Percentiles rank a stretch among this genome's conserved stretches.
These are phyloP conservation scores for Byssothecium circinans DNA, from an alignment of 2,329 filamentous ascomycete species.

Conservation along the genomic window DNA sequence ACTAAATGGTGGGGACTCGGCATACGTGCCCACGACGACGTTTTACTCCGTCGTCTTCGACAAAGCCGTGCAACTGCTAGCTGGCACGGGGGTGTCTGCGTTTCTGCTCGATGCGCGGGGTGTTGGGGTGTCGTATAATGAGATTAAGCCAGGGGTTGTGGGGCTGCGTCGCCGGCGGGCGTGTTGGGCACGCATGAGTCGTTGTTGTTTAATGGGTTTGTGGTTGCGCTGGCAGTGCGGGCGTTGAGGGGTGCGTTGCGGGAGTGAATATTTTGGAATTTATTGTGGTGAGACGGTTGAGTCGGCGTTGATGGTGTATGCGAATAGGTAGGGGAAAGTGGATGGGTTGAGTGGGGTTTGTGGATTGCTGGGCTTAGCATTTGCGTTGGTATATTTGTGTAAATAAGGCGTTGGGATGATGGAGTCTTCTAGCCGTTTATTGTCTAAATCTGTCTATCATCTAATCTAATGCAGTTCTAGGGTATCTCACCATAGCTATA, in stretches of 20 bases:
- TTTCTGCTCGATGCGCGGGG: constrained; percentile 46
- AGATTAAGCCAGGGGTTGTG: constrained; percentile 52
- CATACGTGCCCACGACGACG: constrained; percentile 56
- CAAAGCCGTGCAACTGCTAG: constrained; percentile 57
- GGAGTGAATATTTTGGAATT: constrained; percentile 45
- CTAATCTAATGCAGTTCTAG: not conserved
- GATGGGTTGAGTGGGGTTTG: too few relatives aligned
- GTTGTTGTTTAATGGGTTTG: constrained; percentile 54
- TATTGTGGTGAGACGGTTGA: too few relatives aligned
- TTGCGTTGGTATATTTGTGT: too few relatives aligned
- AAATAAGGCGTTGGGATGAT: too few relatives aligned
- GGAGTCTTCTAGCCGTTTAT: too few relatives aligned
- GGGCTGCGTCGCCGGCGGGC: constrained; percentile 45
- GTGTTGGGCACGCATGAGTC: constrained; percentile 55
- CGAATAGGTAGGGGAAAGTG: too few relatives aligned
- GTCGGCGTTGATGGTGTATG: too few relatives aligned
- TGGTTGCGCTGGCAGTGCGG: constrained; percentile 50
- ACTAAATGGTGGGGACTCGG: constrained; percentile 51
- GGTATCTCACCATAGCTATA: not conserved
- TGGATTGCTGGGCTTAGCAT: too few relatives aligned
- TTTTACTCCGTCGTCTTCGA: constrained; percentile 54
- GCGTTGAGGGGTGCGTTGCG: constrained; percentile 53
- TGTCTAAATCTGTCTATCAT: not conserved
- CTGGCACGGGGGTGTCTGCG: constrained; percentile 51
- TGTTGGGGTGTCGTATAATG: constrained; percentile 55